Base-by-base conservation (phyloP, 129 eudicot species). In the Smallanthus sonchifolius region DNA sequence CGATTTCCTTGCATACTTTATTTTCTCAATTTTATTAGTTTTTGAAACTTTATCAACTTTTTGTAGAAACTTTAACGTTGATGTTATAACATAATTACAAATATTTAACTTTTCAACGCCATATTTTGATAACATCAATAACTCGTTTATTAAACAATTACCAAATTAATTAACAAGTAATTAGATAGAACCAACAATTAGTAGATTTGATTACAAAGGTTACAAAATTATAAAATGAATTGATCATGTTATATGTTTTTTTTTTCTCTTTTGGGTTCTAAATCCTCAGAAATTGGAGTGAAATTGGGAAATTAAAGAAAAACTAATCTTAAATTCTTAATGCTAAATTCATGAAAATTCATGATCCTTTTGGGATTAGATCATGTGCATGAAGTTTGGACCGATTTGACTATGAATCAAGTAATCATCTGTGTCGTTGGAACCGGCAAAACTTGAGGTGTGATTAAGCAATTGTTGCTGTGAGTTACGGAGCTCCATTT, bases 371-470 rank as follows among this genome's bases (percentile, higher is more conserved):
- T 61, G 43, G 10, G 56, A 48, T 67, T 66, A 92, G 54, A 89
- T 89, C 92, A 89, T 79, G 70, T 86, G 96, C 55, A 82, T 80
- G 77, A 67, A 85, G 38, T 80, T 82, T 9, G 84, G 76, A 10
- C 81, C 92, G 69, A 75, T 76, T 74, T 84, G 89, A 57, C 71
- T 83, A 75, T 84, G 87, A 76, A 86, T 86, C 79, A 94, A 83
- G 84, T 85, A 91, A 66, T 84, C 91, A 49, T 82, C 91, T 36
- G 80, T 82, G 36, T 71, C 85, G 75, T 79, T 69, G 36, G 78
- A 69, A 37, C 74, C 86, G 14, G 84, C 87, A 73, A 79, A 85
- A 49, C 56, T 75, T 8, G 92, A 51, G 63, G 48, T 55, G 19
- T 79, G 88, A 73, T 63, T 82, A 3, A 86, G 35, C 67, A 86